Conservation (phyloP, 75 land plant genomes). For the Selaginella tamariscina region DNA sequence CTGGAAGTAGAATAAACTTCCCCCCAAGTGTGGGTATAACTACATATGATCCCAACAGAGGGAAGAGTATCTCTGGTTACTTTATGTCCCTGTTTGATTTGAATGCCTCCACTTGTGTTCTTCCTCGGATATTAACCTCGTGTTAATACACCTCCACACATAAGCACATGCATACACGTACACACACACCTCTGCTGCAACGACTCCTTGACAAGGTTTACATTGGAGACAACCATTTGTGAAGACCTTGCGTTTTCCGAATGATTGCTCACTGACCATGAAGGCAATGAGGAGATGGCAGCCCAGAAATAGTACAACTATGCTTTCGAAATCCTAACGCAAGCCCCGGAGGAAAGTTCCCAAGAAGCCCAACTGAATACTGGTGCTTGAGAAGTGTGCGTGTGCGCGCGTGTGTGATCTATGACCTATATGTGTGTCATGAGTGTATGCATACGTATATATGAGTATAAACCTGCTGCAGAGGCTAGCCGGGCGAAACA, state of each 20-base stretch:
- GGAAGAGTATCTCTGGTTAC: constrained; percentile 35
- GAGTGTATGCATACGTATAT: too few species aligned
- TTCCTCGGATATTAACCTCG: too few species aligned
- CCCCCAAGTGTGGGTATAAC: constrained; percentile 46
- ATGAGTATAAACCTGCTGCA: too few species aligned
- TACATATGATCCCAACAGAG: constrained; percentile 51
- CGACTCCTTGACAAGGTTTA: too few species aligned
- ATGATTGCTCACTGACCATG: neutral
- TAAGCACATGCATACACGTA: too few species aligned
- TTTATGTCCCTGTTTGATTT: constrained; percentile 8
- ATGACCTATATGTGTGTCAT: too few species aligned
- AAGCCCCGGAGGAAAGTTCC: constrained; percentile 58
- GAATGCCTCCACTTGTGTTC: neutral
- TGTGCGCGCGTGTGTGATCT: too few species aligned
- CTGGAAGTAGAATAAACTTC: constrained; percentile 70
- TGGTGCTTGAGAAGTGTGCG: too few species aligned
- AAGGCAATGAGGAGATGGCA: neutral
- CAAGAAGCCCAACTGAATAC: constrained; percentile 68
- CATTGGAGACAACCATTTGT: too few species aligned
- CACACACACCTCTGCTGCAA: too few species aligned
- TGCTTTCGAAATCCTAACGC: constrained; percentile 30
- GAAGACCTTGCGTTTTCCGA: neutral
- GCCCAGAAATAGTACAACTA: constrained; percentile 37
- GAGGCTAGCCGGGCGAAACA: constrained; percentile 74
- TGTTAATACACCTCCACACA: too few species aligned